Evolutionary conservation across 208 protist genomes (phyloP), one percentile per base, ranked within the genome.

Genomic region (Leishmania mexicana): DNA sequence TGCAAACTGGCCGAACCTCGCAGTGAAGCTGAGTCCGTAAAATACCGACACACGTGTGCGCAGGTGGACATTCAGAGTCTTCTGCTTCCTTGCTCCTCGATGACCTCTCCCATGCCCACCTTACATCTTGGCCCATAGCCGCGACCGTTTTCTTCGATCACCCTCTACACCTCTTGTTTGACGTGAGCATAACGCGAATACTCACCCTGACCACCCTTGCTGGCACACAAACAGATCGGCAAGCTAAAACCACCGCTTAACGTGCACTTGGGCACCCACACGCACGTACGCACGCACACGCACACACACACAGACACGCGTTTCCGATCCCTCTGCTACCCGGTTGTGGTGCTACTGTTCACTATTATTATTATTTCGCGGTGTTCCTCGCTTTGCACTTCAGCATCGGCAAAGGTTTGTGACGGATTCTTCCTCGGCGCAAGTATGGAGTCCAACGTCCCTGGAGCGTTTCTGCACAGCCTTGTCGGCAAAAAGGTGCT

Each of bases 401-500:
- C 31, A 40, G 62, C 8, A 40, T 0, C 62, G 28, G 3, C 28
- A 17, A 17, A 40, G 62, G 31, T 40, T 13, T 40, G 21, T 68
- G 31, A 24, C 31, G 31, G 13, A 24, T 40, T 40, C 31, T 17
- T 68, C 57, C 57, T 11, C 62, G 11, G 15, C n/a, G 31, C 31
- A 4, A 68, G 31, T 13, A 94, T 95, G 91, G 91, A 97, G 47
- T 79, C 81, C 28, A 93, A 97, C 79, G 84, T 96, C 7, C 92
- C 92, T 35, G 92, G 91, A 19, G 89, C 97, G 35, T 99, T 99
- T 81, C 89, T 99, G 21, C 88, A 90, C 47, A 96, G 97, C 65
- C 90, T 99, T 28, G 96, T 98, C 0, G 98, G 98, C 60, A 98
- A 98, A 75, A 91, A 92, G 10, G 95, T 99, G n/a, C 85, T 98